Conservation (phyloP, 352 stramenopile species). For the Globisporangium okanoganense region DNA sequence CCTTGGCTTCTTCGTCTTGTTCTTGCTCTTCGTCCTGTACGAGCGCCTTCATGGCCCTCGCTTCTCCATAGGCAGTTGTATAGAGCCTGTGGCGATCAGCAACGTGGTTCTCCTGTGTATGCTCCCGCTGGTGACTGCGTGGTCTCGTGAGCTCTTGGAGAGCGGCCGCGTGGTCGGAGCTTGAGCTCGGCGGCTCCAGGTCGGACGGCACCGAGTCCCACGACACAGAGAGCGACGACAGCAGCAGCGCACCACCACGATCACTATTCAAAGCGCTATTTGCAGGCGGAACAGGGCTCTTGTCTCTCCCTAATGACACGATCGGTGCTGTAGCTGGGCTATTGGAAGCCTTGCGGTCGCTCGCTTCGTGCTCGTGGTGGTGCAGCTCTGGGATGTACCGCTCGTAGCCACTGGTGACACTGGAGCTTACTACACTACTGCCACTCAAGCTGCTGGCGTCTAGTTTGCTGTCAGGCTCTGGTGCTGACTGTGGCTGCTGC, state of each 20-base stretch:
- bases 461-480: neutral
- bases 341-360: neutral
- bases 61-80: neutral
- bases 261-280: neutral
- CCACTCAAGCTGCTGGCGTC: neutral
- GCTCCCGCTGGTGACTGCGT: neutral
- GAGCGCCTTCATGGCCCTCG: neutral
- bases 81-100: neutral
- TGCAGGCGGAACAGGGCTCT: neutral
- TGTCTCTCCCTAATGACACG: neutral
- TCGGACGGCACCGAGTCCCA: conserved; percentile 21
- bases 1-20: conserved; percentile 13
- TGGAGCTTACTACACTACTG: neutral
- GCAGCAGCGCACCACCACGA: neutral
- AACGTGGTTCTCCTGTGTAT: neutral
- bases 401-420: neutral
- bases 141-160: neutral
- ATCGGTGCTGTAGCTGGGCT: neutral
- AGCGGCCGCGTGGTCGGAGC: neutral
- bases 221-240: conserved; percentile 12
- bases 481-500: neutral
- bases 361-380: neutral
- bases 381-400: neutral
- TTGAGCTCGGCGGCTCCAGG: neutral
- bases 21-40: neutral